Percentiles rank a stretch among this genome's conserved stretches.
Evolutionary conservation across 164 flowering plant species (phyloP).

Genomic region (Taxillus chinensis): DNA sequence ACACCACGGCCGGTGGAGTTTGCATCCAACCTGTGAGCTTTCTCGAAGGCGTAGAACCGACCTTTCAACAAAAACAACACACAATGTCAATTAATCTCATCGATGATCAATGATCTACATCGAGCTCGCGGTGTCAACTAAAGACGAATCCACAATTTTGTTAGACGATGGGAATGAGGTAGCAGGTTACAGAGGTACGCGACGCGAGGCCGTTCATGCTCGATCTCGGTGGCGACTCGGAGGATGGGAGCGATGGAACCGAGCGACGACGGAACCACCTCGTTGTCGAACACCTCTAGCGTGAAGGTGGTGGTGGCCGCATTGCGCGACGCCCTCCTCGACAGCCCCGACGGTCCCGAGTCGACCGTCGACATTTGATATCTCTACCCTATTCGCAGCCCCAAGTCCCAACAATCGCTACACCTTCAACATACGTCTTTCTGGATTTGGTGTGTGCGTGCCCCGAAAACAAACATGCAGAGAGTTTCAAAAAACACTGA

Average conservation of each 20-base stretch:
- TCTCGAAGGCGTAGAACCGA: slow-evolving; percentile 93
- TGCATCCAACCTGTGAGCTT: slow-evolving; percentile 84
- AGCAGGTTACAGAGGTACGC: slow-evolving; percentile 73
- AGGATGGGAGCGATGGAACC: slow-evolving; percentile 77
- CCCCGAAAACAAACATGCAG: too few species aligned
- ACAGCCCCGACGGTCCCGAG: slow-evolving; percentile 39
- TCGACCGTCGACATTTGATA: slow-evolving; percentile 18
- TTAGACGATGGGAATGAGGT: too few species aligned
- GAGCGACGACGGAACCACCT: slow-evolving; percentile 88
- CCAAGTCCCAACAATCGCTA: too few species aligned
- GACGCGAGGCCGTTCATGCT: slow-evolving; percentile 78
- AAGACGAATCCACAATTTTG: too few species aligned
- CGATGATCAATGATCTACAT: too few species aligned
- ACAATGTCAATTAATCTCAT: too few species aligned
- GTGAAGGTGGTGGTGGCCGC: slow-evolving; percentile 74
- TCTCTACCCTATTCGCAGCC: too few species aligned
- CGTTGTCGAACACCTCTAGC: slow-evolving; percentile 85
- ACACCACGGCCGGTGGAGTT: slow-evolving; percentile 93
- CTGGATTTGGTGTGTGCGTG: too few species aligned
- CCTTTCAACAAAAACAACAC: slow-evolving; percentile 25
- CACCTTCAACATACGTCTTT: too few species aligned
- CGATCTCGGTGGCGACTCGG: slow-evolving; percentile 85
- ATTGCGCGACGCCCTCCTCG: slow-evolving; percentile 71
- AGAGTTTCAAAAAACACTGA: too few species aligned
- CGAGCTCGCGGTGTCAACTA: too few species aligned